These are phyloP conservation scores for Dalbergia oliveri DNA, from an alignment of 306 rosid species.

Conservation along the genomic window DNA sequence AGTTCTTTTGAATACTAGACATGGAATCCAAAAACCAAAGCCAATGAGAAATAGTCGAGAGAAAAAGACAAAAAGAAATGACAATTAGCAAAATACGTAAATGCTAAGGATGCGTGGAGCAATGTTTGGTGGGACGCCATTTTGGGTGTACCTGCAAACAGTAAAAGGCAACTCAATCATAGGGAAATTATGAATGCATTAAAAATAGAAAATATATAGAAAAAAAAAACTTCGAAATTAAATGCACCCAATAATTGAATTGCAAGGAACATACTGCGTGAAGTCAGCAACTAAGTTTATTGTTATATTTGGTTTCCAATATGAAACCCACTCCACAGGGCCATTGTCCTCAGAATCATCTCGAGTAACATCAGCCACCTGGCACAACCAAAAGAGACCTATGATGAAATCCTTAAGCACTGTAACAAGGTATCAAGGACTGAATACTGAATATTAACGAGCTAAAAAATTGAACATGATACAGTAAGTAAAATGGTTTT, in stretches of 20 bases:
- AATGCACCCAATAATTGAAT: not conserved
- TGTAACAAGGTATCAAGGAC: not conserved
- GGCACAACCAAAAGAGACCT: constrained; percentile 48
- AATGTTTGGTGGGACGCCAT: constrained; percentile 81
- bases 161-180: constrained; percentile 20
- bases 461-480: too few relatives aligned
- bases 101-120: constrained; percentile 87
- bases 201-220: not conserved
- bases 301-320: constrained; percentile 91
- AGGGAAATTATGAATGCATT: not conserved
- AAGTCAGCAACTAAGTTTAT: constrained; percentile 94
- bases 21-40: constrained; percentile 20
- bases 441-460: not conserved
- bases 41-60: not conserved
- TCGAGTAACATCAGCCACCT: constrained; percentile 71
- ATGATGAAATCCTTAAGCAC: constrained; percentile 31
- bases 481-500: too few relatives aligned
- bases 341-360: constrained; percentile 69
- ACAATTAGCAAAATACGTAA: constrained; percentile 31
- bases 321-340: constrained; percentile 84
- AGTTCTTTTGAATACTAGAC: constrained; percentile 20
- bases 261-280: constrained; percentile 66
- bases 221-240: not conserved
- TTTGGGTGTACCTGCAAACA: constrained; percentile 75
- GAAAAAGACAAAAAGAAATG: constrained; percentile 11